Conservation (phyloP, 2,329 filamentous ascomycete genomes). For the Zalaria obscura region DNA sequence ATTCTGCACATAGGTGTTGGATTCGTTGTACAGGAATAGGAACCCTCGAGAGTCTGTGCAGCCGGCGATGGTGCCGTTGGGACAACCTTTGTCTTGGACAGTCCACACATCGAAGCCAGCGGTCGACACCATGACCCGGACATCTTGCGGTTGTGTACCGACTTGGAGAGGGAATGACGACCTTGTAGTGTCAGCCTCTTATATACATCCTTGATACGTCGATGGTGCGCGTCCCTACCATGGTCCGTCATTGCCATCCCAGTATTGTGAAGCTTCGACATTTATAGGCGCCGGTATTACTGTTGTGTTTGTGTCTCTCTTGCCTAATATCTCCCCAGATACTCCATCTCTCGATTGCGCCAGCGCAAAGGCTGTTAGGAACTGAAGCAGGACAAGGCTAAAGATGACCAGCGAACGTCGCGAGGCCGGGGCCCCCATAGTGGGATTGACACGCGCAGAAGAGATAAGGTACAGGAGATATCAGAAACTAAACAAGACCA, state of each 20-base stretch:
- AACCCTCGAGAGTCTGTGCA: conserved; percentile 16
- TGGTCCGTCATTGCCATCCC: conserved; percentile 18
- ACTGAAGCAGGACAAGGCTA: not conserved
- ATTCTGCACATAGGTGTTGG: conserved; percentile 44
- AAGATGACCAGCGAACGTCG: not conserved
- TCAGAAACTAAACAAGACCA: no score
- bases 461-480: no score
- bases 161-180: conserved; percentile 23
- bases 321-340: not conserved
- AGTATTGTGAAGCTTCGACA: conserved; percentile 21
- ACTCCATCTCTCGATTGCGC: not conserved
- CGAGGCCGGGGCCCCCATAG: not conserved
- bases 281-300: conserved; percentile 16
- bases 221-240: conserved; percentile 8
- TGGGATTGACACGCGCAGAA: not conserved
- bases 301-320: conserved; percentile 4
- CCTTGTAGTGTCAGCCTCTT: conserved; percentile 16
- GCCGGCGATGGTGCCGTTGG: conserved; percentile 11
- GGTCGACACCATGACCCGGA: conserved; percentile 19
- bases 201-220: not conserved
- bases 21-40: conserved; percentile 37
- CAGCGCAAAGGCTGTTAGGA: not conserved
- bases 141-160: conserved; percentile 14
- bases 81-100: conserved; percentile 15
- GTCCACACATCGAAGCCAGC: conserved; percentile 16